Evolutionary conservation across 352 stramenopile species (phyloP).

Genomic region (Phytophthora agathidicida): DNA sequence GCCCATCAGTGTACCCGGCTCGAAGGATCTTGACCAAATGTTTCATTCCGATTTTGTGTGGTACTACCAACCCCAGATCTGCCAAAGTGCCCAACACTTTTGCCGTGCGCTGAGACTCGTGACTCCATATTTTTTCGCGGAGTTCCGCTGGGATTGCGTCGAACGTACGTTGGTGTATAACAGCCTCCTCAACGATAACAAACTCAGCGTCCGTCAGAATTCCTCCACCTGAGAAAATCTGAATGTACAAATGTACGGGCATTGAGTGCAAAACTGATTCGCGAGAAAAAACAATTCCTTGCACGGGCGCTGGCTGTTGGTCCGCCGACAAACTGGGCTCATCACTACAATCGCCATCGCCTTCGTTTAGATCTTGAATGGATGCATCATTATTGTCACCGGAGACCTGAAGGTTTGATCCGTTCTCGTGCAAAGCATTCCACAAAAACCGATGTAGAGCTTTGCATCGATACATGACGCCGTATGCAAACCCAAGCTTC

Average conservation of each 20-base stretch:
- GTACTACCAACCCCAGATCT: conserved; percentile 69
- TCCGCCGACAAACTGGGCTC: background rate
- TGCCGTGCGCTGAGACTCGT: conserved; percentile 70
- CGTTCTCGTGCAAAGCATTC: conserved; percentile 59
- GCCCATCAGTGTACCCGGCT: conserved; percentile 69
- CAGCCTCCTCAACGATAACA: conserved; percentile 53
- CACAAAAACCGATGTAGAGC: conserved; percentile 78
- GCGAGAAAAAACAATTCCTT: conserved; percentile 75
- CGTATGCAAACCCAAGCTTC: conserved; percentile 80
- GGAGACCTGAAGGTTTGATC: conserved; percentile 38
- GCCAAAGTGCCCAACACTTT: conserved; percentile 78
- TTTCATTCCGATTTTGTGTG: conserved; percentile 87
- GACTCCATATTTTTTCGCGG: conserved; percentile 70
- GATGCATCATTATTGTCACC: conserved; percentile 50
- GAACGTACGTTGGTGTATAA: conserved; percentile 55
- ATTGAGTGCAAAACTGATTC: conserved; percentile 80
- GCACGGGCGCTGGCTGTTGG: conserved; percentile 5
- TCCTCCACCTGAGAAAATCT: conserved; percentile 72
- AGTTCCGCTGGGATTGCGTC: conserved; percentile 45
- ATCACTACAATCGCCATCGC: conserved; percentile 11
- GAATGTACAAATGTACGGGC: conserved; percentile 82
- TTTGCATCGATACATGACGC: conserved; percentile 87
- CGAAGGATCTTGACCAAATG: conserved; percentile 75
- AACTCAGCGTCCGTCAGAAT: conserved; percentile 65
- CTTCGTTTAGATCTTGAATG: conserved; percentile 43